A percentile compares a stretch with the other conserved stretches of the same genome.
Conservation (phyloP, 345 rosid genomes). For the Rhodomyrtus tomentosa region DNA sequence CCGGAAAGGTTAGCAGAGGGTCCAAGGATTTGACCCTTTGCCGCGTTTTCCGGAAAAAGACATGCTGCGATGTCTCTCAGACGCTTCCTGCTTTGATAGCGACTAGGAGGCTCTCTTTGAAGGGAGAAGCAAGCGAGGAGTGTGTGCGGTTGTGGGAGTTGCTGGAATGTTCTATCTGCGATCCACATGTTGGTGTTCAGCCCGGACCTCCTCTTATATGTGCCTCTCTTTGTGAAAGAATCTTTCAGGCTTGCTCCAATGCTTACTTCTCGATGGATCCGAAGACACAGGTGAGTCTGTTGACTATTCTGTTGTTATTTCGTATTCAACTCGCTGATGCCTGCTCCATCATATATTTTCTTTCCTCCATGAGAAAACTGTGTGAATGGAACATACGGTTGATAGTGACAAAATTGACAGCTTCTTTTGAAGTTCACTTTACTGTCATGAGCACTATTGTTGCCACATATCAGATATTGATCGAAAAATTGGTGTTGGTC, state of each 20-base stretch:
- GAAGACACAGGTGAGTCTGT: constrained; percentile 37
- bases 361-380: not conserved
- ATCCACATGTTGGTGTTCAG: constrained; percentile 67
- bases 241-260: constrained; percentile 59
- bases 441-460: not conserved
- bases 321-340: not conserved
- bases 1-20: constrained; percentile 51
- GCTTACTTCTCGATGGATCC: constrained; percentile 87
- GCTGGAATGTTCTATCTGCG: constrained; percentile 94
- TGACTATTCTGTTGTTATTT: not conserved
- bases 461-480: not conserved
- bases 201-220: constrained; percentile 88
- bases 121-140: constrained; percentile 76
- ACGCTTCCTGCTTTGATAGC: constrained; percentile 77
- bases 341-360: not conserved
- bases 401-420: not conserved
- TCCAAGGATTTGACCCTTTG: constrained; percentile 72
- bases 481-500: not conserved
- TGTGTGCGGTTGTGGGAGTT: constrained; percentile 76
- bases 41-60: constrained; percentile 65
- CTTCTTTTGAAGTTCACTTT: not conserved
- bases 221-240: constrained; percentile 60
- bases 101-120: constrained; percentile 58
- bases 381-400: not conserved
- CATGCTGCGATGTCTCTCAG: constrained; percentile 83